Evolutionary conservation across 139 green algal genomes (phyloP).

Genomic region (Closterium sp.): DNA sequence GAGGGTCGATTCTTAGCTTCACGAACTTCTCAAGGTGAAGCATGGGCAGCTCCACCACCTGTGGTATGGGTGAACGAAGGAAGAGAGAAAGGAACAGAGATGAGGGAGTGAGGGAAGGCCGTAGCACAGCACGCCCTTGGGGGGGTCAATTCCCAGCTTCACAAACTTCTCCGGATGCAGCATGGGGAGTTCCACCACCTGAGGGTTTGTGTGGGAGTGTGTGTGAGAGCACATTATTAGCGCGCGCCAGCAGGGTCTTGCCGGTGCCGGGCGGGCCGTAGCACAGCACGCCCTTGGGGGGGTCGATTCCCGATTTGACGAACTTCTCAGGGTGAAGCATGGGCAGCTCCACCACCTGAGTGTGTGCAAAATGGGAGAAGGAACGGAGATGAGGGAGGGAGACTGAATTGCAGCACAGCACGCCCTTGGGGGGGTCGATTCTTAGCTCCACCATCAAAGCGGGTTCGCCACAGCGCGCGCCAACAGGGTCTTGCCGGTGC

Average conservation of each 20-base stretch:
- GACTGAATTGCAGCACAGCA: slow-evolving; percentile 89
- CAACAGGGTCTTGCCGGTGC: slow-evolving; percentile 96
- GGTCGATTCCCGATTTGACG: not conserved
- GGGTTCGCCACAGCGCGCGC: slow-evolving; percentile 95
- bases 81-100: too few species aligned
- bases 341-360: slow-evolving; percentile 2
- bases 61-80: too few species aligned
- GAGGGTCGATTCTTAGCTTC: not conserved
- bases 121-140: slow-evolving; percentile 78
- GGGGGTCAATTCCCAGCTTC: slow-evolving; percentile 70
- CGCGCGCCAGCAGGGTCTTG: too few species aligned
- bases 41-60: slow-evolving; percentile 5
- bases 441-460: too few species aligned
- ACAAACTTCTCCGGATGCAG: slow-evolving; percentile 98
- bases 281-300: not conserved
- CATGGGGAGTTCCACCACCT: slow-evolving; percentile 95
- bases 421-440: slow-evolving; percentile 98
- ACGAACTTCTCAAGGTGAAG: not conserved
- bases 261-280: too few species aligned
- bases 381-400: slow-evolving; percentile 98
- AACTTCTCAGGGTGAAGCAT: not conserved
- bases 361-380: not conserved
- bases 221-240: too few species aligned
- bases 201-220: not conserved
- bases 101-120: slow-evolving; percentile 81